Base-by-base conservation (phyloP, 2,329 filamentous ascomycete species). In the Paecilomyces variotii region DNA sequence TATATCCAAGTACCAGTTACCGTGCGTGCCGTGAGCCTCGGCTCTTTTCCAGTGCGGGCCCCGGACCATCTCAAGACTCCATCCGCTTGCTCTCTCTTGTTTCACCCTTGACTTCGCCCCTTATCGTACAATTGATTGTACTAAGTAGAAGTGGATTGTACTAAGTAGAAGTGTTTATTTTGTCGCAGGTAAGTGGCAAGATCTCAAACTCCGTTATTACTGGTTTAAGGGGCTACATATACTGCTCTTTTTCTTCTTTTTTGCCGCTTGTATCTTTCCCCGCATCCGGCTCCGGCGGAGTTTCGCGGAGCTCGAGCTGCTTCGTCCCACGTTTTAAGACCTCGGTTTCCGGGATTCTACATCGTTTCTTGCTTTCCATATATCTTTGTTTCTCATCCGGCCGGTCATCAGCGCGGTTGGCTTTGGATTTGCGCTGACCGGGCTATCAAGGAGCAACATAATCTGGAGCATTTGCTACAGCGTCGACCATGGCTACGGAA, bases 401-500 rank as follows among this genome's bases (percentile, higher is more conserved):
- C 19, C 19, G 19, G 19, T 7, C 7, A 45, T 45, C 14, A 11
- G 11, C 19, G n/a, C 39, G 9, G n/a, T 45, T 19, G 19, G 19
- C 19, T n/a, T 45, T 24, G 14, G n/a, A 9, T n/a, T 45, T 45
- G n/a, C 14, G 7, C 39, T 45, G 39, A 45, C 39, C 19, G 39
- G n/a, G 19, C 19, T 24, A 6, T 45, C n/a, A 45, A 9, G n/a
- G n/a, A n/a, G n/a, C 14, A 45, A 45, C n/a, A 45, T n/a, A 19
- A 45, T 45, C n/a, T 45, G n/a, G 39, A 19, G 19, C 14, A 45
- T 45, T 45, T 28, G 24, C 50, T 58, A 26, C 58, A 50, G 26
- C 25, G 26, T 52, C 32, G 4, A 19, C 66, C 68, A 94, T 93
- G 90, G 88, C 90, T 66, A 83, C 87, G 62, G 90, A 96, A 80